Evolutionary conservation across 768 basidiomycete species (phyloP).

Genomic region (Rhodotorula diobovata): DNA sequence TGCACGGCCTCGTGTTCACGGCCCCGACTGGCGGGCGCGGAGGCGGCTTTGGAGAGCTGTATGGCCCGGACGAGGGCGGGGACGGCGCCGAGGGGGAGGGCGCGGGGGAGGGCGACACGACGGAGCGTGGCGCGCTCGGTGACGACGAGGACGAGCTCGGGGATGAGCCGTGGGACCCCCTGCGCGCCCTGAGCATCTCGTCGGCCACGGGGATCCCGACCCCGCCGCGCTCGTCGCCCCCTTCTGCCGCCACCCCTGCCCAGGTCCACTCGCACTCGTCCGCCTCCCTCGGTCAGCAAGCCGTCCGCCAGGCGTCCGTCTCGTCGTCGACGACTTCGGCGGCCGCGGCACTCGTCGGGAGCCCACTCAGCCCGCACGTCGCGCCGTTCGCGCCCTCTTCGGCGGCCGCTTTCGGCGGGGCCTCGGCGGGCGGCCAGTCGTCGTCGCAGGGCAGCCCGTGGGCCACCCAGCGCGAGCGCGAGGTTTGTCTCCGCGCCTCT

Average conservation of each 20-base stretch:
- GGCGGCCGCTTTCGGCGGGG: not conserved
- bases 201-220: not conserved
- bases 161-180: conserved; percentile 15
- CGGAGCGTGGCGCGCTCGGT: too few species aligned
- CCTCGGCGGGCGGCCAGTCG: not conserved
- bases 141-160: not conserved
- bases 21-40: not conserved
- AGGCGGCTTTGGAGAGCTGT: not conserved
- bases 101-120: conserved; percentile 1
- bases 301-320: not conserved
- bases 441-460: not conserved
- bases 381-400: conserved; percentile 41
- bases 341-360: conserved; percentile 11
- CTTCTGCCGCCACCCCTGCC: not conserved
- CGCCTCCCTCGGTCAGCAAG: not conserved
- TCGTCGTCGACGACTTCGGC: too few species aligned
- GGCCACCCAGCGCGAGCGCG: conserved; percentile 1
- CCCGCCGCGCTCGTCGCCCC: not conserved
- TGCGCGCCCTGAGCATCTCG: not conserved
- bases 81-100: not conserved
- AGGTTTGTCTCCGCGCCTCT: not conserved
- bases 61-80: not conserved
- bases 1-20: conserved; percentile 7
- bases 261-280: not conserved
- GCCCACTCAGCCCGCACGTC: conserved; percentile 42